phyloP scores from a whole-genome alignment of 768 basidiomycete species.

The Amanita molliuscula region DNA sequence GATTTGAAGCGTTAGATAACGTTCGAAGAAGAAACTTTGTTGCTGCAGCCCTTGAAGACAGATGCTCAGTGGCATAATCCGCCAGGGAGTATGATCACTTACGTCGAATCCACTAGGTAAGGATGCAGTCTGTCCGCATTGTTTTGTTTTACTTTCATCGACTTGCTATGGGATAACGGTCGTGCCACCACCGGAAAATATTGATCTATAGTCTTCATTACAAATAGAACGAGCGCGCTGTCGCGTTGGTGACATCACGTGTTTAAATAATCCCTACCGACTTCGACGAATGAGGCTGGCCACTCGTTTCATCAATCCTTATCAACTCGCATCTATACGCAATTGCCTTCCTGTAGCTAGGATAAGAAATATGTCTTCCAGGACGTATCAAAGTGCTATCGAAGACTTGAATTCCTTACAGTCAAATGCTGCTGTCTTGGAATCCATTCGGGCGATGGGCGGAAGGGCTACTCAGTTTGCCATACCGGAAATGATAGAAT shows the following conservation, averaged over 20 bases:
- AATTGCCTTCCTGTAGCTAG: not conserved
- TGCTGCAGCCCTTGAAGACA: slow-evolving; percentile 3
- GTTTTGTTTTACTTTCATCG: slow-evolving; percentile 1
- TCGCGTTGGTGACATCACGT: not conserved
- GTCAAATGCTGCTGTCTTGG: slow-evolving; percentile 88
- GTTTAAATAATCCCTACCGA: not conserved
- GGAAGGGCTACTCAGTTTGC: slow-evolving; percentile 49
- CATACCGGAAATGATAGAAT: slow-evolving; percentile 87
- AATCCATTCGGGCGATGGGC: slow-evolving; percentile 70
- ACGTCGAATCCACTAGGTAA: not conserved
- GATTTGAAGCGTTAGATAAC: slow-evolving; percentile 55
- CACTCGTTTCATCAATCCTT: slow-evolving; percentile 12
- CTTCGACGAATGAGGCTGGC: slow-evolving; percentile 4
- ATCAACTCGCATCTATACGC: slow-evolving; percentile 15
- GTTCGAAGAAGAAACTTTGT: slow-evolving; percentile 54
- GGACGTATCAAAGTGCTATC: slow-evolving; percentile 67
- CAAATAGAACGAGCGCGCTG: too few relatives aligned
- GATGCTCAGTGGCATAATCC: not conserved
- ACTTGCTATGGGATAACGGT: slow-evolving; percentile 7
- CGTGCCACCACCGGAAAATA: slow-evolving; percentile 15
- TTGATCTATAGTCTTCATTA: slow-evolving; percentile 13
- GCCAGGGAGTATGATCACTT: not conserved
- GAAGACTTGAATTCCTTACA: slow-evolving; percentile 72
- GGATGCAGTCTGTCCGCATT: not conserved
- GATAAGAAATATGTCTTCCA: slow-evolving; percentile 40